Evolutionary conservation across 169 alveolate genomes (phyloP), one percentile per base, ranked within the genome.

Genomic region (Besnoitia besnoiti): DNA sequence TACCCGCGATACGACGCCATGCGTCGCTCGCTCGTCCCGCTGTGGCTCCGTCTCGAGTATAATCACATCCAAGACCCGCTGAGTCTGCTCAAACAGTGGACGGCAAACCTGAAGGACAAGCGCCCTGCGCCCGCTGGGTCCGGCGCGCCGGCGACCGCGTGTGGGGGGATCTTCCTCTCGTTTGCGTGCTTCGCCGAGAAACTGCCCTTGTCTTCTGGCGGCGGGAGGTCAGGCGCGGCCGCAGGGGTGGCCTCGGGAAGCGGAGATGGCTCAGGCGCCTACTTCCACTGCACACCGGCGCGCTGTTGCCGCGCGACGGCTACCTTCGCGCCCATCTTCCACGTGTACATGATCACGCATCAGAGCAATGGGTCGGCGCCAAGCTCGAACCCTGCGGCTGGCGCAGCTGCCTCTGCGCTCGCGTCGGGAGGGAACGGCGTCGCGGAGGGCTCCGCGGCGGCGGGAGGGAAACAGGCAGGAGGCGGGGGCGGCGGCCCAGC

Each of bases 241-340:
- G 44, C 55, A 19, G 49, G 19, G 39, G 30, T 10, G 39, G 49
- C 35, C 33, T 37, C 7, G 85, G n/a, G n/a, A 5, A 14, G 51
- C 59, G 55, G 49, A 1, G 40, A 27, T 19, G 19, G 91, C 47
- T 46, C 61, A 3, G 85, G 85, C 30, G 55, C 59, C 8, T 77
- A 77, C 59, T 77, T 77, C 55, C 92, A 89, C 79, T 89, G 92
- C 92, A 89, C 92, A 33, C 92, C 92, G 10, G 92, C 92, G 82
- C 76, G 92, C 35, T 89, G 92, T 79, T 89, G 92, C 76, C 51
- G 75, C 5, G 77, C 88, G 35, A 35, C 92, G 10, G 14, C 87
- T 10, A 42, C 87, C 55, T 37, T 4, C 24, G 50, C 59, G n/a
- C 87, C 87, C 35, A 77, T 77, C 59, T 39, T 77, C 35, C 87